phyloP scores from a whole-genome alignment of 2,329 filamentous ascomycete genomes.

The Kalmusia sp. region DNA sequence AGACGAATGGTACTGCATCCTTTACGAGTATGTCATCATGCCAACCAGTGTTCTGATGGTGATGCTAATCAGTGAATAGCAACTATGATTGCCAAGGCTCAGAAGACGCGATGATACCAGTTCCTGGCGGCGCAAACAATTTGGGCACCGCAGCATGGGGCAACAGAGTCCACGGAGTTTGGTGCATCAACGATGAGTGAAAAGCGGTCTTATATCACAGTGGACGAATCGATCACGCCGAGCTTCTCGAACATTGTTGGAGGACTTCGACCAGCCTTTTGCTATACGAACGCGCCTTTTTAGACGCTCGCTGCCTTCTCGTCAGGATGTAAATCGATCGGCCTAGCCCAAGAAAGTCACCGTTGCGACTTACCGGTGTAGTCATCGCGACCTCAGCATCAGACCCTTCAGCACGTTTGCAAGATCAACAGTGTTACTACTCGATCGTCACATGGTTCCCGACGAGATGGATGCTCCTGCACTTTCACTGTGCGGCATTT shows the following conservation, averaged over 20 bases:
- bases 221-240: not conserved
- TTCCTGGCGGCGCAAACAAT: slow-evolving; percentile 42
- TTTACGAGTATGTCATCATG: slow-evolving; percentile 39
- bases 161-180: slow-evolving; percentile 34
- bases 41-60: not conserved
- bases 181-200: slow-evolving; percentile 29
- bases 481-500: too few species aligned
- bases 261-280: too few species aligned
- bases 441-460: too few species aligned
- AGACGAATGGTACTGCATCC: slow-evolving; percentile 43
- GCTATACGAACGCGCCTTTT: too few species aligned
- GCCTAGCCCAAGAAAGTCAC: too few species aligned
- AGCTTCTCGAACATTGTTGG: not conserved
- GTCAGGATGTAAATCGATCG: too few species aligned
- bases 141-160: slow-evolving; percentile 38
- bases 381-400: too few species aligned
- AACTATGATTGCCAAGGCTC: slow-evolving; percentile 39
- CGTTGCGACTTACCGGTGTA: too few species aligned
- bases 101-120: slow-evolving; percentile 25
- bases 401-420: too few species aligned
- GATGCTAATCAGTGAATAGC: slow-evolving; percentile 23
- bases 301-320: too few species aligned
- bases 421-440: too few species aligned
- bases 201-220: not conserved
- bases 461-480: too few species aligned